These are phyloP conservation scores for Boletus tomentosulus DNA, from an alignment of 768 basidiomycete genomes.

Conservation along the genomic window DNA sequence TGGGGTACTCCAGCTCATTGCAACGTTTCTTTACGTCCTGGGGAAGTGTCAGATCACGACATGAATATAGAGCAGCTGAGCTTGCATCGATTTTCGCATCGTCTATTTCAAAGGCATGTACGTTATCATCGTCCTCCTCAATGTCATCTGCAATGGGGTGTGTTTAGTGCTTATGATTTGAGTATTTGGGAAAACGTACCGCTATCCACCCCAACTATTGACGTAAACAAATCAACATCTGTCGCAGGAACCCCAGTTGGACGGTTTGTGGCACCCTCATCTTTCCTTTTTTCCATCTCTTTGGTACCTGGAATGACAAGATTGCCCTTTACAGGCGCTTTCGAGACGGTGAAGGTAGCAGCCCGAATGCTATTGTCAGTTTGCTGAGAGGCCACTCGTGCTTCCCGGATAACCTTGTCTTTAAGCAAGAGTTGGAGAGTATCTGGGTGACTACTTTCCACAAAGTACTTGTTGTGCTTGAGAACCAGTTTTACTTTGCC, in stretches of 20 bases:
- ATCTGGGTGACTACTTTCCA: constrained; percentile 94
- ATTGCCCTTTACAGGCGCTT: constrained; percentile 79
- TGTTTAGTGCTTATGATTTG: not conserved
- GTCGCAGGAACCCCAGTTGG: constrained; percentile 29
- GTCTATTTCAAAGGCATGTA: constrained; percentile 95
- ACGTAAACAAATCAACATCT: constrained; percentile 85
- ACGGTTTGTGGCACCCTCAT: constrained; percentile 42
- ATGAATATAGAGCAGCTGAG: constrained; percentile 1
- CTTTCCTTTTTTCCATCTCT: constrained; percentile 68
- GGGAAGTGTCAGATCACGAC: constrained; percentile 5
- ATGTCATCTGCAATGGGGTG: constrained; percentile 69
- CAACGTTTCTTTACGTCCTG: constrained; percentile 96
- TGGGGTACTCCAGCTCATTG: constrained; percentile 94
- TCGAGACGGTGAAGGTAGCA: constrained; percentile 71
- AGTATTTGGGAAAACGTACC: constrained; percentile 43
- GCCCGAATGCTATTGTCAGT: constrained; percentile 74
- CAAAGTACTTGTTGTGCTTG: constrained; percentile 96
- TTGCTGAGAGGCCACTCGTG: constrained; percentile 67
- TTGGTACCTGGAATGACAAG: constrained; percentile 85
- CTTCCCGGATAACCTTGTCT: constrained; percentile 80
- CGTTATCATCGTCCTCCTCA: constrained; percentile 95
- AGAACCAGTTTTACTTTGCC: constrained; percentile 98
- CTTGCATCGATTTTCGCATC: constrained; percentile 89
- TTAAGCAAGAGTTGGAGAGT: constrained; percentile 84
- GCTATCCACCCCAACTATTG: constrained; percentile 91